A percentile compares a stretch with the other conserved stretches of the same genome.
These are phyloP conservation scores for Rhizophora apiculata DNA, from an alignment of 345 rosid genomes.

Conservation along the genomic window DNA sequence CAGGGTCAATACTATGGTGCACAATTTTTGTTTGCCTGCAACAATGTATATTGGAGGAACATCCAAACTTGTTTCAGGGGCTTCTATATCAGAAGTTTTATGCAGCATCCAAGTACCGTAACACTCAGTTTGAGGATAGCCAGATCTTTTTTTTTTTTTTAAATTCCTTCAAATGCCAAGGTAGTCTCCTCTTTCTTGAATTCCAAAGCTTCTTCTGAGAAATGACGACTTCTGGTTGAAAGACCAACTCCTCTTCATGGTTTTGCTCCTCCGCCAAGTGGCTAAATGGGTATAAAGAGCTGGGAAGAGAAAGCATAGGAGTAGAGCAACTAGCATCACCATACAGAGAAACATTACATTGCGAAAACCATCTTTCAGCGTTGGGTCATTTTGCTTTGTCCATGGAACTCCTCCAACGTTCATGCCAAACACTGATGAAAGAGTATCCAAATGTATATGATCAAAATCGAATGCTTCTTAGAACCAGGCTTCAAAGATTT, in stretches of 20 bases:
- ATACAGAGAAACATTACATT: conserved; percentile 79
- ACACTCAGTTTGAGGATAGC: too few species aligned
- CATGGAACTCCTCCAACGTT: conserved; percentile 99
- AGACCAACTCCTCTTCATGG: conserved; percentile 64
- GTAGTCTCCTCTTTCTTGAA: conserved; percentile 60
- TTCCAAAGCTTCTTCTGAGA: conserved; percentile 43
- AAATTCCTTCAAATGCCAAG: conserved; percentile 51
- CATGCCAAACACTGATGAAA: conserved; percentile 80
- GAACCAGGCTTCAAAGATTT: neutral
- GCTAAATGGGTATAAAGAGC: conserved; percentile 41
- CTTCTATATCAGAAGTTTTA: neutral
- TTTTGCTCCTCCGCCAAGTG: conserved; percentile 54
- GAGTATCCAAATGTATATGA: neutral
- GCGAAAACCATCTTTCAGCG: conserved; percentile 63
- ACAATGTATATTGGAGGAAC: neutral
- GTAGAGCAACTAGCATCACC: conserved; percentile 48
- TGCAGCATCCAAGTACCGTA: neutral
- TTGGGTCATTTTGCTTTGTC: conserved; percentile 72
- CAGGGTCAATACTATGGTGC: too few species aligned
- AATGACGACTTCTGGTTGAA: conserved; percentile 71
- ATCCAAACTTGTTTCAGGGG: neutral
- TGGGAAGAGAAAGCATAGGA: conserved; percentile 73
- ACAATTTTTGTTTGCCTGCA: neutral
- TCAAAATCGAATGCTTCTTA: neutral
- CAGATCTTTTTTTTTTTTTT: too few species aligned